Evolutionary conservation across 148 eudicot genomes (phyloP), one percentile per base, ranked within the genome.

Genomic region (Dianthus caryophyllus): DNA sequence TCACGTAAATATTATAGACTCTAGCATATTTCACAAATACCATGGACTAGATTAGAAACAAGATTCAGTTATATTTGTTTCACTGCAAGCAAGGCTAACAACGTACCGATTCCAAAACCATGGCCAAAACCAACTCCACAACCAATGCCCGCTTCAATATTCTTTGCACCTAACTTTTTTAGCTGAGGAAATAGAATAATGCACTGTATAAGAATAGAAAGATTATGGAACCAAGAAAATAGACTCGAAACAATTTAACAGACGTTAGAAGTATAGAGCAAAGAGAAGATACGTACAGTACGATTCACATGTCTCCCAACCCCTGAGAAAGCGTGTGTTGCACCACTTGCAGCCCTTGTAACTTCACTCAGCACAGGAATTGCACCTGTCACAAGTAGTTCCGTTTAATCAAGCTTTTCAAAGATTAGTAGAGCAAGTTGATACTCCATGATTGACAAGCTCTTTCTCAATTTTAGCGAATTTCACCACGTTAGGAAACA

Each of bases 121-220:
- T 94, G 97, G 38, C 99, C 97, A 74, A 90, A 81, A 79, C 99
- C 99, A 77, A 94, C 86, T 78, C 99, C 99, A 70, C 99, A 94
- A 38, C 99, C 99, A 58, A 90, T 71, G 64, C 99, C 99, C 14
- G 84, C 93, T 76, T 90, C 79, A 80, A 88, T 79, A 72, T 85
- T 86, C 76, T 90, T 90, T 44, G 87, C 96, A 25, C 97, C 97
- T 52, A 86, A 67, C 84, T 82, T 94, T 80, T 80, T 86, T 72
- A 94, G 69, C 99, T 94, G 76, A 29, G 77, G 31, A 22, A 29
- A 63, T 27, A 49, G 68, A 71, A 20, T 21, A 2, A 31, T 38
- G 7, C 38, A 7, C 4, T 2, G 38, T 33, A 59, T 27, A 29
- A 60, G 30, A 26, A 10, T n/a, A 33, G 30, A 60, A 47, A 71